Percentiles rank a stretch among this genome's conserved stretches.
Conservation (phyloP, 2,329 filamentous ascomycete species). For the Aspergillus caelatus region DNA sequence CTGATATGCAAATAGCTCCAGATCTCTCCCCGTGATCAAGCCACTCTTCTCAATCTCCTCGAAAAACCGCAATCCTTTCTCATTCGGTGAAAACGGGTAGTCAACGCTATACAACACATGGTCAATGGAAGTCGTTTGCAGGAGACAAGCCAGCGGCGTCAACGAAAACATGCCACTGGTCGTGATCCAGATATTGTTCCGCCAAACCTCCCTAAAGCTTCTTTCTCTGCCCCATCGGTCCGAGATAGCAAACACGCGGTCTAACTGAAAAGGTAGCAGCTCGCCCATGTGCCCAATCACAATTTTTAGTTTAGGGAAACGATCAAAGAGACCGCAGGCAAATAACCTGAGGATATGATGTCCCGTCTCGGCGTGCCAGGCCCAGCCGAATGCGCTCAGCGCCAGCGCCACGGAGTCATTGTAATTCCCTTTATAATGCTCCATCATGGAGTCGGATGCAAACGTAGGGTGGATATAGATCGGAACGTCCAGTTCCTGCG, state of each 20-base stretch:
- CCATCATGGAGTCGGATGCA: conserved; percentile 33
- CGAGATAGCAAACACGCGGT: conserved; percentile 35
- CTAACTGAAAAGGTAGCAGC: conserved; percentile 59
- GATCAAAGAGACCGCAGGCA: conserved; percentile 58
- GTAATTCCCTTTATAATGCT: conserved; percentile 43
- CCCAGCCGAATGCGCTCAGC: conserved; percentile 31
- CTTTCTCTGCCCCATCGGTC: conserved; percentile 11
- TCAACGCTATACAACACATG: conserved; percentile 17
- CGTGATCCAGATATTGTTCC: conserved; percentile 16
- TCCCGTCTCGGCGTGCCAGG: conserved; percentile 43
- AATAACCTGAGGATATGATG: conserved; percentile 49
- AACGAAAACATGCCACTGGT: conserved; percentile 14
- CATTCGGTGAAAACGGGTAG: conserved; percentile 54
- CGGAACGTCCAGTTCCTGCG: conserved; percentile 52
- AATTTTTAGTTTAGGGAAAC: conserved; percentile 57
- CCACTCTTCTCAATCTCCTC: conserved; percentile 53
- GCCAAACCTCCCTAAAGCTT: conserved; percentile 53
- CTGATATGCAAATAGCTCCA: conserved; percentile 52
- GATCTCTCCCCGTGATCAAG: conserved; percentile 52
- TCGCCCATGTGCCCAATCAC: conserved; percentile 58
- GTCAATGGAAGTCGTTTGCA: conserved; percentile 8
- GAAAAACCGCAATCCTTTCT: conserved; percentile 53
- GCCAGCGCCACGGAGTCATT: conserved; percentile 18
- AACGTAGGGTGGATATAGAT: conserved; percentile 57
- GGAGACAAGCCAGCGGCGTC: conserved; percentile 10